phyloP scores from a whole-genome alignment of 345 rosid species.

The Eucalyptus erythrocorys region DNA sequence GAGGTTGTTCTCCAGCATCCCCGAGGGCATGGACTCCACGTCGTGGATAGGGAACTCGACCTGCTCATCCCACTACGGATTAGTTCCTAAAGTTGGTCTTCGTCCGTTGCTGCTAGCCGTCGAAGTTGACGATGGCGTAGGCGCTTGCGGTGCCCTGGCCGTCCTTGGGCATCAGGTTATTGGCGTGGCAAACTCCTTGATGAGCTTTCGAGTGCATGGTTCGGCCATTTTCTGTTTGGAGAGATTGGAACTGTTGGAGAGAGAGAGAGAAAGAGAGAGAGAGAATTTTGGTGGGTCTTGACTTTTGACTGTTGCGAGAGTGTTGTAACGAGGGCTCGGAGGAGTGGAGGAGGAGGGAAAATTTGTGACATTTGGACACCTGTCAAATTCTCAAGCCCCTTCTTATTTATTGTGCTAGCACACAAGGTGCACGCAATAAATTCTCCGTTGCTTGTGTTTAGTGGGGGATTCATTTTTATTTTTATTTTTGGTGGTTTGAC shows the following conservation, averaged over 20 bases:
- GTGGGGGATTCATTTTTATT: too few species aligned
- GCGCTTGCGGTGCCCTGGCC: conserved; percentile 94
- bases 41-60: conserved; percentile 75
- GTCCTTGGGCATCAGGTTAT: conserved; percentile 77
- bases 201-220: conserved; percentile 33
- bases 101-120: conserved; percentile 68
- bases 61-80: conserved; percentile 86
- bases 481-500: background rate
- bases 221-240: conserved; percentile 31
- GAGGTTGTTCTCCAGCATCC: conserved; percentile 63
- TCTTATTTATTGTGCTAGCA: too few species aligned
- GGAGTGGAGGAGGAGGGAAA: background rate
- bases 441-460: too few species aligned
- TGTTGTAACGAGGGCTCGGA: background rate
- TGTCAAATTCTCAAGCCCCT: too few species aligned
- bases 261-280: background rate
- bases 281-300: background rate
- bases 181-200: conserved; percentile 69
- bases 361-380: too few species aligned
- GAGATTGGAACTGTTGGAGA: background rate
- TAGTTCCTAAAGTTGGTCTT: conserved; percentile 70
- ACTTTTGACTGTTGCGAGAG: background rate
- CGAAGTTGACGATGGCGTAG: conserved; percentile 65
- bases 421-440: too few species aligned
- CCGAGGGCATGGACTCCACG: conserved; percentile 33